Evolutionary conservation across 192 early-diverging fungal genomes (phyloP), one percentile per base, ranked within the genome.

Genomic region (Backusella westeae): DNA sequence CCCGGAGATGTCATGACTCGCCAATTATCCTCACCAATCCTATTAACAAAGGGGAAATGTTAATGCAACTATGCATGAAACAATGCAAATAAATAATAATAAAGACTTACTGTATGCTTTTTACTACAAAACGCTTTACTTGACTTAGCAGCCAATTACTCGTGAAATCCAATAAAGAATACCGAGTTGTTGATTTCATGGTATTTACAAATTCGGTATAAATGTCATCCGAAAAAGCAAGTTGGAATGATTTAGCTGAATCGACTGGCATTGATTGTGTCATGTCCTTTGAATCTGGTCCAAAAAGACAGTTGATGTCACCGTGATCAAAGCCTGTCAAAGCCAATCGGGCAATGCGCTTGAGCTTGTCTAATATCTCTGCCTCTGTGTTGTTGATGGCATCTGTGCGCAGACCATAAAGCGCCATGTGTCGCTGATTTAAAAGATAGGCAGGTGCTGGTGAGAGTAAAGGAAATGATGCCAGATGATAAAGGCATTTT

Each of bases 1-100:
- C 93, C 93, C 6, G 93, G 93, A 4, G 89, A 89, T 1, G 92
- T 91, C 75, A 91, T 92, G n/a, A 90, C 91, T 42, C 89, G 85
- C 93, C 93, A 94, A 75, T 94, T 94, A 73, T 93, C 90, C 53
- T 85, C 85, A 42, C 84, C 87, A 63, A 90, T 88, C 52, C 84
- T 85, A 49, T 17, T 14, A 29, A 21, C 8, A 53, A 39, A 9
- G 10, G 0, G 38, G 3, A 1, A 19, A 44, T 44, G 1, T 42
- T 9, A 14, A 42, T 42, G 10, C 41, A 42, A 4, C 9, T 39
- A 39, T 39, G 7, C 2, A 32, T 3, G 32, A 32, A 32, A 15
- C 26, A 34, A 34, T n/a, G 7, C 4, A 32, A 15, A 6, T 7
- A 34, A 15, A 15, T 67, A 2, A 4, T 15, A 29, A 29, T 19